phyloP scores from a whole-genome alignment of 2,329 filamentous ascomycete genomes.

The Diaporthe batatas region DNA sequence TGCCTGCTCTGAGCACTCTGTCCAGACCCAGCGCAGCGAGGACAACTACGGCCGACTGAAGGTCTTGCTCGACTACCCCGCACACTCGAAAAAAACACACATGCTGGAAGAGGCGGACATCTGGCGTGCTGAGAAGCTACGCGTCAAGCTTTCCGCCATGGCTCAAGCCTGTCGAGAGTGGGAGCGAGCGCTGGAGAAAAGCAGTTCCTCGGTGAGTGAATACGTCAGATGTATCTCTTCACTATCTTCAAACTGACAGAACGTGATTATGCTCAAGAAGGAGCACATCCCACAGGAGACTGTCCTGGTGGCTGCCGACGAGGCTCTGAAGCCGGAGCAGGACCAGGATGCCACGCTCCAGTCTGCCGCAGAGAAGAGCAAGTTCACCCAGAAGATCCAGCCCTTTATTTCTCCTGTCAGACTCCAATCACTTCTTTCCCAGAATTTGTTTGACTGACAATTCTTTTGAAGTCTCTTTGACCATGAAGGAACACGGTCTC shows the following conservation, averaged over 20 bases:
- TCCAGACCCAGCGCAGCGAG: constrained; percentile 27
- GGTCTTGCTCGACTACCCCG: background rate
- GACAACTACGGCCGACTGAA: background rate
- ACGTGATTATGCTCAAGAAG: background rate
- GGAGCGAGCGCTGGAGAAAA: constrained; percentile 1
- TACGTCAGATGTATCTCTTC: background rate
- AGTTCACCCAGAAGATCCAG: background rate
- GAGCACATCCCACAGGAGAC: background rate
- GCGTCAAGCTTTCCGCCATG: constrained; percentile 23
- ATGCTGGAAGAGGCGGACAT: constrained; percentile 15
- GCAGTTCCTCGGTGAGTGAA: background rate
- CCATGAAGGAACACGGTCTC: constrained; percentile 14
- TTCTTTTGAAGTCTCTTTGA: background rate
- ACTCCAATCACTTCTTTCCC: no score
- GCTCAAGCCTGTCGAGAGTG: constrained; percentile 19
- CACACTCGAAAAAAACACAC: background rate
- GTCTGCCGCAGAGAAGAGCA: constrained; percentile 15
- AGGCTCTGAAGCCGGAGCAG: background rate
- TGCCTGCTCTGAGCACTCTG: constrained; percentile 17
- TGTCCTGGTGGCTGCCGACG: background rate
- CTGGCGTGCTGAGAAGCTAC: constrained; percentile 9
- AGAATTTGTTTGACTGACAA: background rate
- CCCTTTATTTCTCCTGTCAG: background rate
- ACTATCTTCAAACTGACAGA: background rate
- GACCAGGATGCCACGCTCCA: background rate